These are phyloP conservation scores for Circinella umbellata DNA, from an alignment of 371 early-diverging fungal genomes.

Conservation along the genomic window DNA sequence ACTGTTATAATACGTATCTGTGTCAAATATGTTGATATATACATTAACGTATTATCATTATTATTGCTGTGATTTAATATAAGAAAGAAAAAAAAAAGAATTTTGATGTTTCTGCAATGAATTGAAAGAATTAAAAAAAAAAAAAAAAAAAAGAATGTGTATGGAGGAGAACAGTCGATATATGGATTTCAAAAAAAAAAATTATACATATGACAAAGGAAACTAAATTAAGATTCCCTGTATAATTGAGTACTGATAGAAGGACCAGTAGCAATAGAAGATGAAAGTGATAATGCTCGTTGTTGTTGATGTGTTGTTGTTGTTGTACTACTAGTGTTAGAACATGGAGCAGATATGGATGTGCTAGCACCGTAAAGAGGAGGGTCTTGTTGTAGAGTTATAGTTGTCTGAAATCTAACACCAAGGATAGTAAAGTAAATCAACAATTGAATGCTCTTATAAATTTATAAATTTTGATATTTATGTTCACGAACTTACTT, in stretches of 20 bases:
- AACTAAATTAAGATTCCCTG: constrained; percentile 1
- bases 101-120: neutral
- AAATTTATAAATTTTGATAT: no score
- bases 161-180: neutral
- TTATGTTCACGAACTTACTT: constrained; percentile 16
- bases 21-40: no score
- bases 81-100: constrained; percentile 1
- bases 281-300: neutral
- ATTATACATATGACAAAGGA: constrained; percentile 3
- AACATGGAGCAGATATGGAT: neutral
- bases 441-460: neutral
- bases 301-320: neutral
- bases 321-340: neutral
- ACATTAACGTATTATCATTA: no score
- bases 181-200: neutral
- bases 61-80: no score
- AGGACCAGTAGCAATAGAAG: neutral
- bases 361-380: neutral
- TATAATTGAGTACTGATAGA: neutral
- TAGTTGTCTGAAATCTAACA: neutral
- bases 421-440: neutral
- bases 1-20: no score
- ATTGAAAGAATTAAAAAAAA: neutral
- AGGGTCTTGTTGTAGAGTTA: neutral
- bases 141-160: neutral